Evolutionary conservation across 108 stramenopile genomes (phyloP), one percentile per base, ranked within the genome.

Genomic region (Mediolabrus comicus): DNA sequence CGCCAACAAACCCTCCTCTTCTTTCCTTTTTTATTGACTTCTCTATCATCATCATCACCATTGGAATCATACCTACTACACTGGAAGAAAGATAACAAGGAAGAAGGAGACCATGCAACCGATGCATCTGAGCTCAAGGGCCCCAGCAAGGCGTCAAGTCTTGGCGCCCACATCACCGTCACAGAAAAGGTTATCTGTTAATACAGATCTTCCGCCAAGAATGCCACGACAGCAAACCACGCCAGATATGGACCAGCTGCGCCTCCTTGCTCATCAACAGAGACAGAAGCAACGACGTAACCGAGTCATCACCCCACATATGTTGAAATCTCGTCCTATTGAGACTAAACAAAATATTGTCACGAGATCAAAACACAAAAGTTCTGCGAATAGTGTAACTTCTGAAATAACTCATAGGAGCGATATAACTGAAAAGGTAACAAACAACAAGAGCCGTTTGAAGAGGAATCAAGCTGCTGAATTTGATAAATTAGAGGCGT

Each of bases 271-370:
- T 49, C 22, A 49, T 49, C 46, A 49, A 22, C 46, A 49, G 19
- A 49, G 46, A 49, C 46, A 49, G 22, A 17, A 49, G 46, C 3
- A 49, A 49, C 46, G 46, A 9, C 46, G 46, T 19, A 49, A 49
- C 22, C 64, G 64, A 30, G 49, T 65, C 52, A 65, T 65, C 38
- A 65, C 64, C 13, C 64, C 64, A 29, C 22, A 34, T 22, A 65
- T 65, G 64, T 3, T 66, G 36, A 53, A 53, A 10, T 16, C 46
- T 26, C 65, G 65, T 34, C 65, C 65, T 0, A 33, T 66, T 11
- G 65, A 66, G 38, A 24, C 14, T 12, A 66, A 66, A 36, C 65
- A 66, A 35, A 66, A 66, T 31, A 52, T 66, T 24, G 54, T 66
- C 25, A 66, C 54, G 65, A 53, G 65, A 24, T 66, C 65, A 0